Percentiles rank a stretch among this genome's conserved stretches.
phyloP scores from a whole-genome alignment of 805 yeast species.

The Millerago galiae region DNA sequence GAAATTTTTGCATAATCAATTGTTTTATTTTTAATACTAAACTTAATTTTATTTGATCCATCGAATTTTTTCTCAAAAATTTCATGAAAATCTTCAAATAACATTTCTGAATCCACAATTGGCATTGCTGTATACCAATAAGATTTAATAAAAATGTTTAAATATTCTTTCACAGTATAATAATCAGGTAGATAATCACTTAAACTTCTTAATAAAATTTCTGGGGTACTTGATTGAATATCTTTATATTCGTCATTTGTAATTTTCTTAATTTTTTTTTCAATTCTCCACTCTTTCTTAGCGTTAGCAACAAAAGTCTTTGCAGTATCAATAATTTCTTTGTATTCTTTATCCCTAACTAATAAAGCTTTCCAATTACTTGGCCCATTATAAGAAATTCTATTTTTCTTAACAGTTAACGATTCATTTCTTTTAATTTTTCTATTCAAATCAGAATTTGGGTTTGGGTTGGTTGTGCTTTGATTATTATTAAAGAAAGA shows the following conservation, averaged over 20 bases:
- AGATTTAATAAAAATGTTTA: conserved; percentile 12
- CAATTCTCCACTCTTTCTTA: conserved; percentile 18
- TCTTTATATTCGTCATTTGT: conserved; percentile 8
- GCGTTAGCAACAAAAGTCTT: conserved; percentile 12
- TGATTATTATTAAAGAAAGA: background rate
- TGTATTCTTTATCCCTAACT: conserved; percentile 1
- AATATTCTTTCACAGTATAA: conserved; percentile 10
- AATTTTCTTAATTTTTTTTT: conserved; percentile 8
- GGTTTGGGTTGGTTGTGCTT: background rate
- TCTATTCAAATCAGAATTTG: background rate
- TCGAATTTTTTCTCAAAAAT: conserved; percentile 7
- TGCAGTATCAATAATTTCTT: conserved; percentile 10
- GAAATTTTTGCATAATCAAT: conserved; percentile 20
- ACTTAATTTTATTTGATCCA: conserved; percentile 3
- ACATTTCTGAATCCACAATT: conserved; percentile 10
- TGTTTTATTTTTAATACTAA: conserved; percentile 7
- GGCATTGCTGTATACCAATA: conserved; percentile 15
- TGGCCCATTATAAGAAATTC: conserved; percentile 16
- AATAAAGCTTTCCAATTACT: conserved; percentile 18
- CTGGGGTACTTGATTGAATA: conserved; percentile 7
- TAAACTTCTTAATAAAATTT: conserved; percentile 10
- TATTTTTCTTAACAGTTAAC: conserved; percentile 7
- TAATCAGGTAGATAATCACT: conserved; percentile 16
- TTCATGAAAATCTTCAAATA: conserved; percentile 15
- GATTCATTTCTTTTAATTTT: conserved; percentile 6